These are phyloP conservation scores for Trametes sp. DNA, from an alignment of 1,284 basidiomycete genomes.

Conservation along the genomic window DNA sequence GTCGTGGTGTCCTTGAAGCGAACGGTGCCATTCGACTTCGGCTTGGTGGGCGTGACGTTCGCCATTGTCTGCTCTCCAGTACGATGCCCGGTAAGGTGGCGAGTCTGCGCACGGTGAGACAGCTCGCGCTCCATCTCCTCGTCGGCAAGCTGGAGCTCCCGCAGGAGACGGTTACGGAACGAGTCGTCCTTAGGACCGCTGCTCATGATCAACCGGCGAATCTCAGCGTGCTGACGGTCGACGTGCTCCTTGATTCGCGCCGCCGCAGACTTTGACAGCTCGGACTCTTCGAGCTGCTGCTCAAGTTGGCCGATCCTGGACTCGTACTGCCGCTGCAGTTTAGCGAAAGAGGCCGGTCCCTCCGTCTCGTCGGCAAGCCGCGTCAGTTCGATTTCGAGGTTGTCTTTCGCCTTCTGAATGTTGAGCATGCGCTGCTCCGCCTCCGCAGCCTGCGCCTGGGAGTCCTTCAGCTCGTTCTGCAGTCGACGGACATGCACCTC, in stretches of 20 bases:
- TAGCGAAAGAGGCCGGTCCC: conserved; percentile 61
- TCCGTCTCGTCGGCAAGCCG: conserved; percentile 68
- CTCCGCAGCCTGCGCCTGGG: conserved; percentile 61
- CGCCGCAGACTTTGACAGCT: conserved; percentile 57
- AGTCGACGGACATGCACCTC: conserved; percentile 67
- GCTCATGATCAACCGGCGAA: conserved; percentile 68
- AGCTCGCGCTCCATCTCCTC: conserved; percentile 69
- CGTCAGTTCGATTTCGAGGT: conserved; percentile 74
- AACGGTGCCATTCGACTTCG: conserved; percentile 45
- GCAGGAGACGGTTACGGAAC: conserved; percentile 71
- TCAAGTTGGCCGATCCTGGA: conserved; percentile 71
- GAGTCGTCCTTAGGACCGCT: conserved; percentile 64
- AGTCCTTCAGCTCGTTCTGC: conserved; percentile 64
- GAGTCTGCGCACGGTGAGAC: conserved; percentile 39
- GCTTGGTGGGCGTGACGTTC: conserved; percentile 57
- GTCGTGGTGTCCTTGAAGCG: conserved; percentile 46
- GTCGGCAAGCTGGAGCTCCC: conserved; percentile 72
- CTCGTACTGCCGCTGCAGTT: conserved; percentile 73
- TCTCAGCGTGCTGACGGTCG: conserved; percentile 73
- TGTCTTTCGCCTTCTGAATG: conserved; percentile 69
- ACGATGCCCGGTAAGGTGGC: conserved; percentile 30
- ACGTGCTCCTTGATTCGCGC: conserved; percentile 68
- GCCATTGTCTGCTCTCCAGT: conserved; percentile 44
- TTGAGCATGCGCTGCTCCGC: conserved; percentile 58
- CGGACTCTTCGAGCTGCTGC: conserved; percentile 64